Conservation (phyloP, 768 basidiomycete species). For the Phaffia tasmanica region DNA sequence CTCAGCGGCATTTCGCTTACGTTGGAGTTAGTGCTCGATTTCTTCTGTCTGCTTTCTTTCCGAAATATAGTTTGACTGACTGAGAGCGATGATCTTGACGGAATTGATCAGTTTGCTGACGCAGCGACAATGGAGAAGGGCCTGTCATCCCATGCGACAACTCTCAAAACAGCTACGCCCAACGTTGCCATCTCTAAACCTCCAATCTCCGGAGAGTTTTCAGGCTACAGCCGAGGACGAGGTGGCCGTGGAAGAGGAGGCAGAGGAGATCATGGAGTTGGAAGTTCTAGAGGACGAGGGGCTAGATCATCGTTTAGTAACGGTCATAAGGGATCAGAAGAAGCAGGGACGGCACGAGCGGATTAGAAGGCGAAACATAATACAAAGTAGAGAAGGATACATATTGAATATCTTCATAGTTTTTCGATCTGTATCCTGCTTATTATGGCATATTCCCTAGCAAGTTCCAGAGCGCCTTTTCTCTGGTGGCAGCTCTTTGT, state of each 20-base stretch:
- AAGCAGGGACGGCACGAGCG: not conserved
- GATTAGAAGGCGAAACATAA: not conserved
- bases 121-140: slow-evolving; percentile 9
- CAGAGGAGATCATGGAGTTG: not conserved
- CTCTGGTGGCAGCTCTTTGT: no score
- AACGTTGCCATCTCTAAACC: slow-evolving; percentile 8
- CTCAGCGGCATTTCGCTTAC: slow-evolving; percentile 16
- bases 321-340: not conserved
- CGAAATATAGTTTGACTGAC: not conserved
- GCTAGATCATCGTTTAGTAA: not conserved
- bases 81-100: not conserved
- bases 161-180: not conserved
- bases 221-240: slow-evolving; percentile 3
- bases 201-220: not conserved
- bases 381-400: no score
- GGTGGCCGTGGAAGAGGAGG: slow-evolving; percentile 6
- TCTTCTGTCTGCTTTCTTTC: no score
- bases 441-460: no score
- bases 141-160: not conserved
- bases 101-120: slow-evolving; percentile 14
- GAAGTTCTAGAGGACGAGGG: not conserved
- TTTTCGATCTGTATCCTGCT: no score
- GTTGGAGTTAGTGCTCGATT: slow-evolving; percentile 7
- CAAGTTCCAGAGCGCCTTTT: no score
- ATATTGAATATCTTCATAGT: no score